phyloP scores from a whole-genome alignment of 2,329 filamentous ascomycete species.

The Colletotrichum agaves region DNA sequence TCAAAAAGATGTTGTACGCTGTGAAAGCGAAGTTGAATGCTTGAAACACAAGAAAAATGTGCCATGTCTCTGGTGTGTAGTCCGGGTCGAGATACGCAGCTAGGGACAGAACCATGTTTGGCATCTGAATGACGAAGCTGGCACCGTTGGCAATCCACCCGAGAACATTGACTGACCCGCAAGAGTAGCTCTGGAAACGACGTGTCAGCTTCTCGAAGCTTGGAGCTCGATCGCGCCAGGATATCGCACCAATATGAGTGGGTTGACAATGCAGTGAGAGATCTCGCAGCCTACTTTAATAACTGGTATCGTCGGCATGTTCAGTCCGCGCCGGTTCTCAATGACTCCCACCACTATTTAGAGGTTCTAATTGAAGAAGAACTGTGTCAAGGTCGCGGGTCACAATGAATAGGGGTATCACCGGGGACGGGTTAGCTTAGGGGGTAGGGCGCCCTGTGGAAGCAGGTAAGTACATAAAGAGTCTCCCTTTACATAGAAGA shows the following conservation, averaged over 20 bases:
- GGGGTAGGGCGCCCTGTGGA: too few relatives aligned
- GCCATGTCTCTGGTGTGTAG: conserved; percentile 23
- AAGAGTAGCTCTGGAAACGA: conserved; percentile 12
- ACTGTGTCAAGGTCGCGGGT: too few relatives aligned
- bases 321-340: too few relatives aligned
- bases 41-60: conserved; percentile 21
- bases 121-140: conserved; percentile 34
- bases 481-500: too few relatives aligned
- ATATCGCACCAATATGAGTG: conserved; percentile 1
- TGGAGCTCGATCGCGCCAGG: accelerated
- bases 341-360: too few relatives aligned
- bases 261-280: too few relatives aligned
- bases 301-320: too few relatives aligned
- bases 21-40: conserved; percentile 20
- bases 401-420: too few relatives aligned
- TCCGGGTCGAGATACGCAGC: conserved; percentile 17
- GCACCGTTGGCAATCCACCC: conserved; percentile 32
- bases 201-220: not conserved
- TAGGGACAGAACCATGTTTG: conserved; percentile 17
- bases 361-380: too few relatives aligned
- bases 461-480: too few relatives aligned
- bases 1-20: conserved; percentile 20
- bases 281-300: too few relatives aligned
- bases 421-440: too few relatives aligned
- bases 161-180: conserved; percentile 21